These are phyloP conservation scores for Cladosporium sp. DNA, from an alignment of 2,329 filamentous ascomycete genomes.

Conservation along the genomic window DNA sequence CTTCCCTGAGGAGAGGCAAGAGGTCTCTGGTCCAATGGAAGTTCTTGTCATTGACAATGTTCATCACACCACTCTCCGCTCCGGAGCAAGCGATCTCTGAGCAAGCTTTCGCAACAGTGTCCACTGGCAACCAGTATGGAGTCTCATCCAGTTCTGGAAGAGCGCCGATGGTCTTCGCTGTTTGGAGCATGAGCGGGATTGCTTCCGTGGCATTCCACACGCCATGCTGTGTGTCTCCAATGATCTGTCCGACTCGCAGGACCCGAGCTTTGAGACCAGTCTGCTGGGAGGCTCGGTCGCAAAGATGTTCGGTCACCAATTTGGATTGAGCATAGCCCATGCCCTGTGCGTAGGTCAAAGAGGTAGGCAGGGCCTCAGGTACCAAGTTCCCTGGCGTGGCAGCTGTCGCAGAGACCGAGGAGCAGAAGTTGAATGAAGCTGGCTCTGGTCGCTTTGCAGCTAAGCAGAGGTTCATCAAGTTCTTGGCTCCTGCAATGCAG, in stretches of 20 bases:
- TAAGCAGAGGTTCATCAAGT: slow-evolving; percentile 26
- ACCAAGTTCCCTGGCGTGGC: slow-evolving; percentile 3
- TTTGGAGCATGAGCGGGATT: slow-evolving; percentile 52
- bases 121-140: slow-evolving; percentile 47
- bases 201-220: slow-evolving; percentile 54
- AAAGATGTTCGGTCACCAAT: slow-evolving; percentile 32
- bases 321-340: slow-evolving; percentile 21
- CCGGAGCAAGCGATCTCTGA: slow-evolving; percentile 28
- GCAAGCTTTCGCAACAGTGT: slow-evolving; percentile 42
- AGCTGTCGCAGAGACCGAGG: slow-evolving; percentile 23
- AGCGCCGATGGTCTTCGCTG: slow-evolving; percentile 48
- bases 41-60: slow-evolving; percentile 46
- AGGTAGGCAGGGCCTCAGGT: not conserved
- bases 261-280: slow-evolving; percentile 30
- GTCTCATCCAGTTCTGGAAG: slow-evolving; percentile 46
- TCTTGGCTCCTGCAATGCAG: slow-evolving; percentile 24
- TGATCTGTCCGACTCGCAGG: slow-evolving; percentile 45
- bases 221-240: slow-evolving; percentile 49
- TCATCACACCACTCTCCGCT: slow-evolving; percentile 27
- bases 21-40: slow-evolving; percentile 57
- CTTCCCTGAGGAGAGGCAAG: slow-evolving; percentile 50
- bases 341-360: slow-evolving; percentile 5
- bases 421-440: slow-evolving; percentile 20
- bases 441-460: slow-evolving; percentile 30
- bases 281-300: slow-evolving; percentile 32